Percentiles rank a stretch among this genome's conserved stretches.
Conservation (phyloP, 1,139 yeast species). For the Debaryomycetaceae sp. region DNA sequence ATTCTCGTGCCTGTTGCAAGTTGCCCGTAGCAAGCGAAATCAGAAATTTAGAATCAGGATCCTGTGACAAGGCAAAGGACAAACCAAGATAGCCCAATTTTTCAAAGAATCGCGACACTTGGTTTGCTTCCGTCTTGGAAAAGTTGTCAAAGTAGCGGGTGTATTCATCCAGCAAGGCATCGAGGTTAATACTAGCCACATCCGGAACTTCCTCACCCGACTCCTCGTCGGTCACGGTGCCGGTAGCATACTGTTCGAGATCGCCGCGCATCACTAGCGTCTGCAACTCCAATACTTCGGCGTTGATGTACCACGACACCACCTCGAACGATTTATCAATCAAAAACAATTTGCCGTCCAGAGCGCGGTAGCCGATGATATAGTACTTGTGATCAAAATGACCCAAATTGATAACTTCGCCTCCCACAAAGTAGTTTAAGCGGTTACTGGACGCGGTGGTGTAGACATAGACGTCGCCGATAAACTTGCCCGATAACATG, state of each 20-base stretch:
- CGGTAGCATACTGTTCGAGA: conserved; percentile 38
- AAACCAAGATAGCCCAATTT: conserved; percentile 81
- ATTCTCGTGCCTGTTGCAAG: conserved; percentile 59
- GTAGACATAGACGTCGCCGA: conserved; percentile 92
- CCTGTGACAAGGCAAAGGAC: conserved; percentile 75
- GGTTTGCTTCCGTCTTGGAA: conserved; percentile 59
- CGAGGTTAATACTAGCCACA: conserved; percentile 49
- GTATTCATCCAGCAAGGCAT: conserved; percentile 51
- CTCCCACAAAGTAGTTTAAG: conserved; percentile 90
- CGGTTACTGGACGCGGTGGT: conserved; percentile 75
- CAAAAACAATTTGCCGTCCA: conserved; percentile 77
- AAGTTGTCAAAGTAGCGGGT: conserved; percentile 30
- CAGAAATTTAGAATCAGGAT: conserved; percentile 78
- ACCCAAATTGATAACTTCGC: conserved; percentile 82
- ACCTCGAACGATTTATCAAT: conserved; percentile 86
- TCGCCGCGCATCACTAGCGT: conserved; percentile 94
- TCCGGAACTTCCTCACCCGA: conserved; percentile 31
- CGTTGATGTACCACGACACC: conserved; percentile 68
- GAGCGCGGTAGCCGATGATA: conserved; percentile 76
- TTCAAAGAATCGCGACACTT: conserved; percentile 86
- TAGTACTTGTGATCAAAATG: conserved; percentile 88
- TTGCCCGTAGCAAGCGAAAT: conserved; percentile 57
- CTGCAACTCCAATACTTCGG: conserved; percentile 87
- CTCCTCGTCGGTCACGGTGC: conserved; percentile 24
- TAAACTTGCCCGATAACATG: conserved; percentile 85